Evolutionary conservation across 1,284 basidiomycete genomes (phyloP).

Genomic region (Ganoderma leucocontextum): DNA sequence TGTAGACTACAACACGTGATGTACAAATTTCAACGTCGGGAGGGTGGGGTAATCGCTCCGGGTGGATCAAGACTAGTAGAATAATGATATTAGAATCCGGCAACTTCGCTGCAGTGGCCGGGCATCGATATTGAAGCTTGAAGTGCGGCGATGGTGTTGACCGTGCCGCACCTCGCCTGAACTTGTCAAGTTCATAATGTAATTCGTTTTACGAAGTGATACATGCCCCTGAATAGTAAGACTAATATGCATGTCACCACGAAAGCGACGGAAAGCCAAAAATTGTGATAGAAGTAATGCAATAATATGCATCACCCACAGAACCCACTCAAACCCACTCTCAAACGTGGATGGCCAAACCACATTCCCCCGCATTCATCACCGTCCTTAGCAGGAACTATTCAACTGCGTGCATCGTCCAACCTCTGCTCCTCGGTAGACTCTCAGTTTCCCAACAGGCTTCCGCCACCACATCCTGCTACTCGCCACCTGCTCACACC

Average conservation of each 20-base stretch:
- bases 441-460: conserved; percentile 32
- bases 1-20: neutral
- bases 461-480: conserved; percentile 34
- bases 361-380: conserved; percentile 37
- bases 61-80: neutral
- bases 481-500: conserved; percentile 28
- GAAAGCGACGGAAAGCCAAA: conserved; percentile 26
- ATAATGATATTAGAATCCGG: no score
- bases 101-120: no score
- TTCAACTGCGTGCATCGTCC: conserved; percentile 30
- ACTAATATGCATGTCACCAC: conserved; percentile 14
- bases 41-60: neutral
- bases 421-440: conserved; percentile 36
- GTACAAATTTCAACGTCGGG: neutral
- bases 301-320: conserved; percentile 18
- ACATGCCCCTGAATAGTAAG: neutral
- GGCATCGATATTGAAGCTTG: no score
- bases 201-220: neutral
- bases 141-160: no score
- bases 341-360: conserved; percentile 35
- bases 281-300: conserved; percentile 22
- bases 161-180: no score
- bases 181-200: no score
- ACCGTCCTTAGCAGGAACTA: conserved; percentile 29
- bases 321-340: conserved; percentile 28